Base-by-base conservation (phyloP, 805 yeast species). In the Barnettozyma wickerhamii region DNA sequence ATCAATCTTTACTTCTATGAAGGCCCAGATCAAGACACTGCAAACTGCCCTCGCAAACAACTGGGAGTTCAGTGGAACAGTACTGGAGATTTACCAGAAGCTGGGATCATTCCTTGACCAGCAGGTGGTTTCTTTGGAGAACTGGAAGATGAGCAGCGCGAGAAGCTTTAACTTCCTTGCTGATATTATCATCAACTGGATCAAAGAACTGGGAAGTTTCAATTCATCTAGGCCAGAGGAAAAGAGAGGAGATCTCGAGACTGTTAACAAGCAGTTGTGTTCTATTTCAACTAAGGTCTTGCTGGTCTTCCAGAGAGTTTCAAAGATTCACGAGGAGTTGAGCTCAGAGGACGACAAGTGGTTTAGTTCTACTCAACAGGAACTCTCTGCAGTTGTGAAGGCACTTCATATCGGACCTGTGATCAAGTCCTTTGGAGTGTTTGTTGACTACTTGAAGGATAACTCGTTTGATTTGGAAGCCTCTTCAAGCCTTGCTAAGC, bases 311-410 rank as follows among this genome's bases (percentile, higher is more conserved):
- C 97, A 90, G 60, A 74, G 75, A 45, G 60, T 74, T 18, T 40
- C 52, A 15, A 40, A 49, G 38, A 9, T 34, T 13, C 28, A 35
- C 0, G 59, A 48, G 3, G 38, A 50, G 2, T 50, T 76, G 3
- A 47, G 60, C 1, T 74, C 65, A 17, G 81, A 71, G 2, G 79
- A 72, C 19, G 90, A 84, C 43, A 66, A 69, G n/a, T 90, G 96
- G 95, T 68, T 87, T 24, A 58, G 67, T 4, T 41, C 52, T 1
- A 49, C 79, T 2, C 81, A 81, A 42, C 70, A 65, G 32, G 66
- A 70, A 31, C 49, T 77, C 4, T 54, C 60, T 17, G 60, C 59
- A 14, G 62, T 71, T 35, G 51, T 74, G 6, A 76, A 73, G 38
- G 45, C 68, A 1, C 56, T 75, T n/a, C 72, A 72, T 37, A 54